Percentiles rank a stretch among this genome's conserved stretches.
phyloP scores from a whole-genome alignment of 2,329 filamentous ascomycete genomes.

The Drechslerella coelobrocha region DNA sequence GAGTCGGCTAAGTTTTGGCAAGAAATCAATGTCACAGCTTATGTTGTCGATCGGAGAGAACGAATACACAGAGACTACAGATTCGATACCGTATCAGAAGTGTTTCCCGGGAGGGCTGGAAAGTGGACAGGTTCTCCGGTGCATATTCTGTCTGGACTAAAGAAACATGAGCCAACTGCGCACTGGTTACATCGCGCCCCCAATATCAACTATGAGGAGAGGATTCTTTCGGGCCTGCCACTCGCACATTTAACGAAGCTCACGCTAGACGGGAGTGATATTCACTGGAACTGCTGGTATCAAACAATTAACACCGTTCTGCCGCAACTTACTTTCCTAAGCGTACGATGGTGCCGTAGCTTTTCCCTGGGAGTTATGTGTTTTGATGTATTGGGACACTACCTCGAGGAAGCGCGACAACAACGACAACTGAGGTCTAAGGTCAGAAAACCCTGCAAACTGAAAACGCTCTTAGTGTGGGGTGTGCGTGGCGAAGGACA shows the following conservation, averaged over 20 bases:
- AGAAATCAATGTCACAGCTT: constrained; percentile 44
- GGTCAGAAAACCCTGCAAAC: constrained; percentile 22
- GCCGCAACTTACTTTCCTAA: constrained; percentile 38
- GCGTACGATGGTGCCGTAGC: constrained; percentile 46
- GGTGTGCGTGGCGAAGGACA: constrained; percentile 39
- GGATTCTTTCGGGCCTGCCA: constrained; percentile 37
- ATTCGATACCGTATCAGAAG: constrained; percentile 40
- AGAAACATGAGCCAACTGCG: constrained; percentile 32
- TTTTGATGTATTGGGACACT: constrained; percentile 39
- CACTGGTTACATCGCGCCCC: constrained; percentile 34
- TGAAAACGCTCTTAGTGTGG: constrained; percentile 42
- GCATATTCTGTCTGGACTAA: constrained; percentile 44
- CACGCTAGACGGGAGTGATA: constrained; percentile 42
- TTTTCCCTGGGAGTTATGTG: constrained; percentile 36
- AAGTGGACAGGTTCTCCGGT: constrained; percentile 44
- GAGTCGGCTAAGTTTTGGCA: constrained; percentile 40
- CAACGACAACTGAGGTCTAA: constrained; percentile 10
- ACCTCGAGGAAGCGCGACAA: constrained; percentile 35
- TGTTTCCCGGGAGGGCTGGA: constrained; percentile 32
- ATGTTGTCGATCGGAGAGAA: constrained; percentile 23
- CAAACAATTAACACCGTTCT: constrained; percentile 29
- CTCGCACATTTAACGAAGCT: constrained; percentile 41
- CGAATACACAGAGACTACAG: constrained; percentile 35
- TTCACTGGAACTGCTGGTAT: constrained; percentile 49
- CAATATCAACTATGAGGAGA: constrained; percentile 38